Evolutionary conservation across 371 early-diverging fungal species (phyloP).

Genomic region (Nematocida minor): DNA sequence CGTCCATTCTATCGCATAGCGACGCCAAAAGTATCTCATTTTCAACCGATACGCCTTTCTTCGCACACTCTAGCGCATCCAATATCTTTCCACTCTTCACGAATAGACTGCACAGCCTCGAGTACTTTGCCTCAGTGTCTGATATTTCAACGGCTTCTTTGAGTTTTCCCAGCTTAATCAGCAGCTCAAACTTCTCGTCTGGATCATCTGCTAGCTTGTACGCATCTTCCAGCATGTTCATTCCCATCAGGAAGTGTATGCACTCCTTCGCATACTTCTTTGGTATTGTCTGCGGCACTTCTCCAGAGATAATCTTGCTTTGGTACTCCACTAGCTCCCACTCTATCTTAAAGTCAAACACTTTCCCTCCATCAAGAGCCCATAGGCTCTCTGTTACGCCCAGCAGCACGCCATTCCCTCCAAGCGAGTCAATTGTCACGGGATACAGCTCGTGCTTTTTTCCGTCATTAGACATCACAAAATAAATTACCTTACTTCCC

Average conservation of each 20-base stretch:
- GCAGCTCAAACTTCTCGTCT: slow-evolving; percentile 62
- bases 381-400: slow-evolving; percentile 52
- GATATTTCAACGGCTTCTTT: slow-evolving; percentile 56
- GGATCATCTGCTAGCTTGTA: slow-evolving; percentile 50
- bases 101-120: slow-evolving; percentile 48
- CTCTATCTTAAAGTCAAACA: slow-evolving; percentile 29
- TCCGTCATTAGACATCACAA: slow-evolving; percentile 38
- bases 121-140: slow-evolving; percentile 49
- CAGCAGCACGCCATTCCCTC: slow-evolving; percentile 17
- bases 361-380: slow-evolving; percentile 23
- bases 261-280: slow-evolving; percentile 42
- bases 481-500: slow-evolving; percentile 42
- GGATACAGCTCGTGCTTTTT: neutral
- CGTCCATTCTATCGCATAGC: slow-evolving; percentile 40
- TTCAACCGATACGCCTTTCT: slow-evolving; percentile 38
- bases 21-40: slow-evolving; percentile 50
- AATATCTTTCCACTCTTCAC: slow-evolving; percentile 15
- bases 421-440: neutral
- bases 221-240: slow-evolving; percentile 57
- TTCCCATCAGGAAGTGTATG: slow-evolving; percentile 57
- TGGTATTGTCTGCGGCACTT: neutral
- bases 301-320: slow-evolving; percentile 33
- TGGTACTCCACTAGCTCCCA: slow-evolving; percentile 55
- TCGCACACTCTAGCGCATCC: slow-evolving; percentile 55
- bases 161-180: slow-evolving; percentile 53